Conservation (phyloP, 2,329 filamentous ascomycete genomes). For the Paramyrothecium sp. region DNA sequence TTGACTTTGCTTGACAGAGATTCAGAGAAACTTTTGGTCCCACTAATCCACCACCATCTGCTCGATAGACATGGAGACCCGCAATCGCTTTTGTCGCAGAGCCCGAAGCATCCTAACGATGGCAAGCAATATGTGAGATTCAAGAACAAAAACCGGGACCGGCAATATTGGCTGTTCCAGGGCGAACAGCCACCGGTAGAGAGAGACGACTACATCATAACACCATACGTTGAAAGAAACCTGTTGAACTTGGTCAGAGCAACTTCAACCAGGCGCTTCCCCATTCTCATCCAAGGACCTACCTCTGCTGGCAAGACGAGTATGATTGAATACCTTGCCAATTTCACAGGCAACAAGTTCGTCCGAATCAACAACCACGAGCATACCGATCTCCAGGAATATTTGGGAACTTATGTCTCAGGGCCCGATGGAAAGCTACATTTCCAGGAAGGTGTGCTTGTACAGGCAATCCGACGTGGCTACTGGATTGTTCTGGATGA, state of each 20-base stretch:
- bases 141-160: constrained; percentile 58
- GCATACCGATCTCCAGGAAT: constrained; percentile 97
- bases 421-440: constrained; percentile 78
- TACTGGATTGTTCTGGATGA: constrained; percentile 99
- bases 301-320: constrained; percentile 98
- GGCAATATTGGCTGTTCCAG: constrained; percentile 87
- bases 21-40: constrained; percentile 76
- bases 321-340: constrained; percentile 99
- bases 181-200: constrained; percentile 64
- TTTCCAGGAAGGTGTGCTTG: constrained; percentile 92
- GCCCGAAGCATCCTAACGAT: constrained; percentile 74
- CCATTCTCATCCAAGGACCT: constrained; percentile 91
- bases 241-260: constrained; percentile 92
- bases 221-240: constrained; percentile 91
- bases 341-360: constrained; percentile 93
- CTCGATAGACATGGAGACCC: constrained; percentile 67
- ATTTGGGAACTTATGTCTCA: constrained; percentile 91
- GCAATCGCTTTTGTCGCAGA: constrained; percentile 72
- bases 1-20: constrained; percentile 80
- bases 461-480: constrained; percentile 87
- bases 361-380: constrained; percentile 99
- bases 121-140: constrained; percentile 79
- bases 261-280: constrained; percentile 87
- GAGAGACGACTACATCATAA: constrained; percentile 91
- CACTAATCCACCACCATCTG: constrained; percentile 78